Evolutionary conservation across 2,329 filamentous ascomycete species (phyloP), one percentile per base, ranked within the genome.

Genomic region (Cladophialophora carrionii): DNA sequence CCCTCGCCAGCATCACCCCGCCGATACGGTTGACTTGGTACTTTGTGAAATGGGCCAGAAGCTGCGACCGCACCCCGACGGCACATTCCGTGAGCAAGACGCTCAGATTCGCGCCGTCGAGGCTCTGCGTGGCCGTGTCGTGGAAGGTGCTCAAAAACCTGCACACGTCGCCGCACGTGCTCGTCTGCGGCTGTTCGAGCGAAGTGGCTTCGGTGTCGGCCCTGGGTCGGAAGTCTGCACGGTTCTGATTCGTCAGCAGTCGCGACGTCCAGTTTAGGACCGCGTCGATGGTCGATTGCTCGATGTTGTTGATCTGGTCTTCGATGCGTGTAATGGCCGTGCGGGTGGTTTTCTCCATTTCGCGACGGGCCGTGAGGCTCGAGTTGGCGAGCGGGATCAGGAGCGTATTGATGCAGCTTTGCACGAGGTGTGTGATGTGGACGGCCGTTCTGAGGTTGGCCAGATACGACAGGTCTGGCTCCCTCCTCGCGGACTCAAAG

Each of bases 11-110:
- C 86, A 97, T 95, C 54, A 99, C 85, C 2, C 92, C 95, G 67
- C 95, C 95, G 0, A 94, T 93, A 48, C 93, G 91, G 71, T 92
- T 96, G 70, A 99, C 92, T 66, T 89, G 87, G 80, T 96, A 99
- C 73, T 91, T 92, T 74, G 96, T 95, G 79, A 98, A 91, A 78
- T 99, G 95, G 68, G 95, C 91, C 68, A 99, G 88, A 4, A 99
- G 84, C 9, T 96, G 85, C 57, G 84, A 81, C 70, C 93, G 88
- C 41, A 96, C 83, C 9, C 89, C 89, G 14, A 93, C 81, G 1
- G 91, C 93, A 24, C 98, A 85, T 78, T 98, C 94, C 65, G 88
- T 89, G 61, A 90, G 87, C 75, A 98, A 91, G 56, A 89, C 85
- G 61, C 91, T 88, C 1, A 96, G 84, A 72, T 98, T 98, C 49